Percentiles rank a stretch among this genome's conserved stretches.
phyloP scores from a whole-genome alignment of 345 rosid genomes.

The Sonneratia caseolaris region DNA sequence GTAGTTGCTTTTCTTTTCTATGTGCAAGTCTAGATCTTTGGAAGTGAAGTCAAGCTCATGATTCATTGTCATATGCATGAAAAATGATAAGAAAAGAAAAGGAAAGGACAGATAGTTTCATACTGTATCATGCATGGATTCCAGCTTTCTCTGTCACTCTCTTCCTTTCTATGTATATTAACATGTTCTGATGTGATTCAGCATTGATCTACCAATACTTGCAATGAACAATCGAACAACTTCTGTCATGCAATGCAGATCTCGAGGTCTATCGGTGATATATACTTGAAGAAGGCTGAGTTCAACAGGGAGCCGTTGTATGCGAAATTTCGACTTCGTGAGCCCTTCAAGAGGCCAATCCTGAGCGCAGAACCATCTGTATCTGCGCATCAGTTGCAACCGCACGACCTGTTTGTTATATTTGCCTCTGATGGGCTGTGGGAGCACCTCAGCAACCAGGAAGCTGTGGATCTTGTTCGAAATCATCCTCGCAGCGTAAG shows the following conservation, averaged over 20 bases:
- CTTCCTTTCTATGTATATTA: no score
- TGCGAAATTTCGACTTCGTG: conserved; percentile 32
- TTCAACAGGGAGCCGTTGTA: conserved; percentile 41
- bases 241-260: conserved; percentile 21
- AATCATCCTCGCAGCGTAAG: conserved; percentile 32
- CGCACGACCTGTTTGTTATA: conserved; percentile 36
- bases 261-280: conserved; percentile 44
- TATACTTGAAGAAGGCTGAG: conserved; percentile 39
- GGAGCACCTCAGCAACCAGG: conserved; percentile 50
- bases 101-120: no score
- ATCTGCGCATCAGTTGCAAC: conserved; percentile 28
- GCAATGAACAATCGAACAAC: background rate
- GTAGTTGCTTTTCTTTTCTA: no score
- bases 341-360: conserved; percentile 36
- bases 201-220: no score
- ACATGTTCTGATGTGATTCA: no score
- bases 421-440: conserved; percentile 52
- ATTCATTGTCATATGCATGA: no score
- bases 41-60: no score
- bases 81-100: no score
- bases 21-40: no score
- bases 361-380: conserved; percentile 42
- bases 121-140: no score
- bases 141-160: no score
- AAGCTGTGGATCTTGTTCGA: conserved; percentile 39